These are phyloP conservation scores for Coprinopsis sp. DNA, from an alignment of 768 basidiomycete genomes.

Conservation along the genomic window DNA sequence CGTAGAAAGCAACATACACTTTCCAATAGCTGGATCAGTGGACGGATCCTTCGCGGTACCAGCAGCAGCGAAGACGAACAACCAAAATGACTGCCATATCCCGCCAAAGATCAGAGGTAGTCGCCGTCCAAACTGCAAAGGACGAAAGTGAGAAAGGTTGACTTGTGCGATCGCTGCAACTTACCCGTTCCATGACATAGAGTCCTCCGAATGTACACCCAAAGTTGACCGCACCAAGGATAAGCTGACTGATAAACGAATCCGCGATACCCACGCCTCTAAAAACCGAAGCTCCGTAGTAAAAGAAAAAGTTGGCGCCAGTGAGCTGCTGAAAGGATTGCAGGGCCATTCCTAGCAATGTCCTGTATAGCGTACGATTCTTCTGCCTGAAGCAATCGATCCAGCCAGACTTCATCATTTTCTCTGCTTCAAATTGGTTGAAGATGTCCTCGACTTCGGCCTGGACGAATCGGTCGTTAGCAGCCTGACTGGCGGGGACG, in stretches of 20 bases:
- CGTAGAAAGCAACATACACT: slow-evolving; percentile 32
- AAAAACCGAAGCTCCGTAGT: slow-evolving; percentile 65
- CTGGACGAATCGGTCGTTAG: slow-evolving; percentile 36
- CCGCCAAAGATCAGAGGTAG: slow-evolving; percentile 63
- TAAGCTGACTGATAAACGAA: slow-evolving; percentile 69
- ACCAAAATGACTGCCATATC: slow-evolving; percentile 65
- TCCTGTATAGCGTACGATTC: slow-evolving; percentile 61
- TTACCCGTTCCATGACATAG: slow-evolving; percentile 63
- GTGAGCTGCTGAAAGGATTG: slow-evolving; percentile 73
- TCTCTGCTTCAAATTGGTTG: slow-evolving; percentile 46
- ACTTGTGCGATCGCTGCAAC: too few relatives aligned
- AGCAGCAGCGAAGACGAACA: slow-evolving; percentile 69
- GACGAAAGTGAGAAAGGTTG: not conserved
- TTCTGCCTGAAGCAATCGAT: slow-evolving; percentile 56
- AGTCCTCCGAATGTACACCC: slow-evolving; percentile 67
- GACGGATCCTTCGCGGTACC: slow-evolving; percentile 59
- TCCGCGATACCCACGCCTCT: slow-evolving; percentile 61
- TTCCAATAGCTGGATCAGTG: slow-evolving; percentile 45
- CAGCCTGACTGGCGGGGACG: slow-evolving; percentile 35
- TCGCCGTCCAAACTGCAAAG: slow-evolving; percentile 54
- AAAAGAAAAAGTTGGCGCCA: slow-evolving; percentile 68
- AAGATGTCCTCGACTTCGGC: slow-evolving; percentile 54
- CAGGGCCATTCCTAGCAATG: slow-evolving; percentile 57
- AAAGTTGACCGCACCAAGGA: slow-evolving; percentile 72
- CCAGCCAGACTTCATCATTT: slow-evolving; percentile 48